Conservation (phyloP, 192 early-diverging fungal species). For the Dissophora globulifera region DNA sequence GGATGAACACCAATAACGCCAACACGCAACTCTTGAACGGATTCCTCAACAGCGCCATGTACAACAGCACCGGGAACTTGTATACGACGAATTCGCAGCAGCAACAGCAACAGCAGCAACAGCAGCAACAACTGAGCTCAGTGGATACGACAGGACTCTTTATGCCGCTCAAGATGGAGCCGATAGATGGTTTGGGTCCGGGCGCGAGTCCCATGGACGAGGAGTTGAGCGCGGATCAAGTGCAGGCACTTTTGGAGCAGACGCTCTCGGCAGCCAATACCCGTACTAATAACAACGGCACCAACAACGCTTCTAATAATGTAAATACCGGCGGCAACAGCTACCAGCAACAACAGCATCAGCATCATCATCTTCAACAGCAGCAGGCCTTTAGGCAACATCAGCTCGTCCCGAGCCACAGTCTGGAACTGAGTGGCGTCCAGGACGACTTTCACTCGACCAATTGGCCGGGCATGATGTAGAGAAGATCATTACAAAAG, state of each 20-base stretch:
- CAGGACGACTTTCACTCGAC: constrained; percentile 32
- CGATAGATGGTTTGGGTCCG: constrained; percentile 7
- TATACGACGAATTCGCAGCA: too few species aligned
- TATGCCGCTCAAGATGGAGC: constrained; percentile 39
- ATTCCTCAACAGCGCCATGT: constrained; percentile 16
- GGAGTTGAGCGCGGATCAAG: constrained; percentile 45
- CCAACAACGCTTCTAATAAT: not conserved
- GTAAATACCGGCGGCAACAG: not conserved
- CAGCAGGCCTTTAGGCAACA: constrained; percentile 10
- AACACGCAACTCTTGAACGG: constrained; percentile 18
- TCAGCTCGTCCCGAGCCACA: constrained; percentile 12
- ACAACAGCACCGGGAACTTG: constrained; percentile 7
- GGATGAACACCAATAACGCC: constrained; percentile 2
- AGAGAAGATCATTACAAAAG: not conserved
- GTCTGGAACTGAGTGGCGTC: constrained; percentile 26
- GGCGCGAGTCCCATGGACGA: constrained; percentile 20
- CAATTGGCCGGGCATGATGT: constrained; percentile 44
- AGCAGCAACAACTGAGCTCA: not conserved
- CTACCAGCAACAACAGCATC: constrained; percentile 26
- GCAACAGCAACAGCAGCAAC: constrained; percentile 16
- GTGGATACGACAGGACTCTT: constrained; percentile 20
- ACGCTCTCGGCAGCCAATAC: constrained; percentile 31
- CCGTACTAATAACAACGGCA: constrained; percentile 11
- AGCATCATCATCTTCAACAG: too few species aligned
- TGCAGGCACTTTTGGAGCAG: constrained; percentile 44